A percentile compares a stretch with the other conserved stretches of the same genome.
These are phyloP conservation scores for Microdochium nivale DNA, from an alignment of 2,329 filamentous ascomycete genomes.

Conservation along the genomic window DNA sequence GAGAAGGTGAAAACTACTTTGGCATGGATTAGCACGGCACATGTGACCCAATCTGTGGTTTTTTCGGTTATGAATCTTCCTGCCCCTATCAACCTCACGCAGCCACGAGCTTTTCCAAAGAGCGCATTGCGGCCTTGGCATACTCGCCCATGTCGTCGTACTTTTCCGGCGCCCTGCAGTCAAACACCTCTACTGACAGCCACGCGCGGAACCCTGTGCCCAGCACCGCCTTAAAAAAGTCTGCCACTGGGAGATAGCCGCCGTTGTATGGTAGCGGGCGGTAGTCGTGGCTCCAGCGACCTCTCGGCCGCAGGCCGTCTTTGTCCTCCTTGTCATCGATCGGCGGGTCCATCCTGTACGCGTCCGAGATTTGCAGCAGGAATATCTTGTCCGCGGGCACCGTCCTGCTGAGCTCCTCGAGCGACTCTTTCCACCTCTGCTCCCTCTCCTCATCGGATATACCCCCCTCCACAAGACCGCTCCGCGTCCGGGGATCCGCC, in stretches of 20 bases:
- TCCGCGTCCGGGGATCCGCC: conserved; percentile 58
- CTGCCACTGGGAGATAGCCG: conserved; percentile 60
- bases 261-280: conserved; percentile 61
- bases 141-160: conserved; percentile 33
- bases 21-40: too few relatives aligned
- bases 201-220: conserved; percentile 58
- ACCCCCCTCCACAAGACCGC: conserved; percentile 43
- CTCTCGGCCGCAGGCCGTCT: conserved; percentile 49
- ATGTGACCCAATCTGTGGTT: background rate
- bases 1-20: too few relatives aligned
- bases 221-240: conserved; percentile 57
- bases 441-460: conserved; percentile 33
- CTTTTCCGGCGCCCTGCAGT: conserved; percentile 44
- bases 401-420: conserved; percentile 44
- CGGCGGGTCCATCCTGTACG: conserved; percentile 53
- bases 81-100: conserved; percentile 5
- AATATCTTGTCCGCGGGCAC: conserved; percentile 65
- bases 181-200: conserved; percentile 65
- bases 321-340: conserved; percentile 39
- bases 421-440: conserved; percentile 40
- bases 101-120: conserved; percentile 27
- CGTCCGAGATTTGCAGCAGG: conserved; percentile 67
- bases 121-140: conserved; percentile 40
- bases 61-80: background rate
- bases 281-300: conserved; percentile 63